phyloP scores from a whole-genome alignment of 129 eudicot species.

The Daucus carota region DH1_v3.0 NC_030387.2:11445001-11445500 shows the following conservation, averaged over 20 bases:
- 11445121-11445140: not conserved
- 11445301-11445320: not conserved
- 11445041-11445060: not conserved
- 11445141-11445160: not conserved
- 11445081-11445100: too few relatives aligned
- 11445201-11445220: not conserved
- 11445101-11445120: not conserved
- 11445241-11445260: not conserved
- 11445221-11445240: not conserved
- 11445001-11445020: not conserved
- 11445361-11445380: not conserved
- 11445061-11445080: not conserved
- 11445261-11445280: not conserved
- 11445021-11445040: not conserved
- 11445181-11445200: not conserved
- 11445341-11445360: not conserved
- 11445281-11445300: not conserved
- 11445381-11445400: not conserved
- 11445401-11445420: not conserved
- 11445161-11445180: not conserved
- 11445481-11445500: not conserved
- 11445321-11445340: not conserved
- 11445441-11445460: not conserved
- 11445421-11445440: not conserved
- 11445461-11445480: not conserved